These are phyloP conservation scores for Candida morakotiae DNA, from an alignment of 805 yeast genomes.

Conservation along the genomic window DNA sequence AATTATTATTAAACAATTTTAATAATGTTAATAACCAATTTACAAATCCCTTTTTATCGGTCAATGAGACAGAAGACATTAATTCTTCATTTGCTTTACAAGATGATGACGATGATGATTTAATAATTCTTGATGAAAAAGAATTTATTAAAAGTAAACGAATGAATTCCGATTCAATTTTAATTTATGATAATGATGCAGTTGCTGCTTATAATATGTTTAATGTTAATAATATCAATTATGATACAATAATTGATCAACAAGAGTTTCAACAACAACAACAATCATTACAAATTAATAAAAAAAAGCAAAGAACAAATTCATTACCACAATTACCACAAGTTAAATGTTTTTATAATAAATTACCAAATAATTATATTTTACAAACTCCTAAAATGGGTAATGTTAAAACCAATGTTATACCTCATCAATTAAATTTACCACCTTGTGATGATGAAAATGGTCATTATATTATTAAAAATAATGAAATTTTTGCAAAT, in stretches of 20 bases:
- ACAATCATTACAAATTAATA: background rate
- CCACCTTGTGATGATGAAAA: constrained; percentile 60
- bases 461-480: constrained; percentile 67
- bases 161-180: constrained; percentile 33
- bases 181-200: constrained; percentile 34
- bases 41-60: constrained; percentile 8
- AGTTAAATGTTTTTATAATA: constrained; percentile 38
- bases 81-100: constrained; percentile 2
- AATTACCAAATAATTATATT: constrained; percentile 32
- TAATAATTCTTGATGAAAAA: constrained; percentile 35
- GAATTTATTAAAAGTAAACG: constrained; percentile 16
- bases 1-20: background rate
- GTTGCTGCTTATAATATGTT: constrained; percentile 41
- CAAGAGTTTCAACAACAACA: background rate
- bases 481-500: constrained; percentile 65
- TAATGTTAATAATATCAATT: constrained; percentile 38
- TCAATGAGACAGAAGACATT: constrained; percentile 6
- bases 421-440: constrained; percentile 29
- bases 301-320: constrained; percentile 37
- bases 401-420: constrained; percentile 34
- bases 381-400: constrained; percentile 34
- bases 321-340: constrained; percentile 45
- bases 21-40: constrained; percentile 3
- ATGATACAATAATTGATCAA: background rate
- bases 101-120: constrained; percentile 29